These are phyloP conservation scores for Coleophoma cylindrospora DNA, from an alignment of 2,329 filamentous ascomycete species.

Conservation along the genomic window DNA sequence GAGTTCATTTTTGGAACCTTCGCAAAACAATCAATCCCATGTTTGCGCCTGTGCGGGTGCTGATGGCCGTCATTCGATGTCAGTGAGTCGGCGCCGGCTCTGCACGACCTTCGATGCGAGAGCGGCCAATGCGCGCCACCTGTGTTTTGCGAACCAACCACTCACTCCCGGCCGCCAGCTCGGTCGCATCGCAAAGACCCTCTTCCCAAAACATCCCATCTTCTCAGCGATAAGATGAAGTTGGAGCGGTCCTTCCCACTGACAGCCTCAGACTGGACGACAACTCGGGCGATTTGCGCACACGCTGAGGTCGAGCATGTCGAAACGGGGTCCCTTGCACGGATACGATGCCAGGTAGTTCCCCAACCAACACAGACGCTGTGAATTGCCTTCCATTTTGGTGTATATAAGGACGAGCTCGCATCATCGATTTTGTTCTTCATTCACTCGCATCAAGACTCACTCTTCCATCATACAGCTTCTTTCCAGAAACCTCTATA, in stretches of 20 bases:
- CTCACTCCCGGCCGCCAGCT: neutral
- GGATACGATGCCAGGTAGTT: too few species aligned
- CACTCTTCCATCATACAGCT: neutral
- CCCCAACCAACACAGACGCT: too few species aligned
- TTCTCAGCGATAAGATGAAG: too few species aligned
- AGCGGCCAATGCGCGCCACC: too few species aligned
- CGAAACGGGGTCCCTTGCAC: neutral
- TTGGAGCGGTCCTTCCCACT: neutral
- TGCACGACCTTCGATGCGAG: too few species aligned
- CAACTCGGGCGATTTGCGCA: neutral
- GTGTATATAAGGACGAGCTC: neutral
- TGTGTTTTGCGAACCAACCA: too few species aligned
- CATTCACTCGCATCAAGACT: neutral
- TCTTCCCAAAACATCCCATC: conserved; percentile 1
- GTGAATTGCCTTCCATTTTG: neutral
- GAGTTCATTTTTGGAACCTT: neutral
- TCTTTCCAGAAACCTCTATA: neutral
- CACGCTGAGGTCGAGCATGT: neutral
- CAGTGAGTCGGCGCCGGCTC: neutral
- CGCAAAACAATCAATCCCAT: neutral
- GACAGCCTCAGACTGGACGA: neutral
- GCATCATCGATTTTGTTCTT: neutral
- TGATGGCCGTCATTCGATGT: neutral
- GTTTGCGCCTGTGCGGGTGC: neutral
- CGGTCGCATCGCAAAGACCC: conserved; percentile 3